Conservation (phyloP, 2,329 filamentous ascomycete species). For the Stachybotrys chartarum region DNA sequence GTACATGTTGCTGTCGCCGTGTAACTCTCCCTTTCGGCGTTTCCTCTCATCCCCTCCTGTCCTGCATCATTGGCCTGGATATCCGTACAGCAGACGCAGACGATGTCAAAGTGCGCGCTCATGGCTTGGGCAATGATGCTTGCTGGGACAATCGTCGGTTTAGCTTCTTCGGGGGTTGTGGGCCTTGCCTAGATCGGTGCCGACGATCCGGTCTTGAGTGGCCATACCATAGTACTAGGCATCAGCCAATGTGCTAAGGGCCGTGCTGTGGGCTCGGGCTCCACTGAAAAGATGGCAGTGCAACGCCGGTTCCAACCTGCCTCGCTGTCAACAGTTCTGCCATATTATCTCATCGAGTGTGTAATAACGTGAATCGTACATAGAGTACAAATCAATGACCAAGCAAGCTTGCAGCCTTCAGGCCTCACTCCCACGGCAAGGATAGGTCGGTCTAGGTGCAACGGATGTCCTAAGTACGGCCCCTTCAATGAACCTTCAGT, state of each 20-base stretch:
- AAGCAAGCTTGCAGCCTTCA: background rate
- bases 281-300: background rate
- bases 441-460: too few species aligned
- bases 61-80: too few species aligned
- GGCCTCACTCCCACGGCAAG: too few species aligned
- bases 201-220: background rate
- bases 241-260: background rate
- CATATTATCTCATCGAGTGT: background rate
- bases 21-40: too few species aligned
- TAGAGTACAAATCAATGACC: background rate
- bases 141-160: too few species aligned
- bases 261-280: background rate
- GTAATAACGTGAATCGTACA: background rate
- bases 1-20: too few species aligned
- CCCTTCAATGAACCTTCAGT: too few species aligned
- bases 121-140: too few species aligned
- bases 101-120: too few species aligned
- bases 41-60: background rate
- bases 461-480: too few species aligned
- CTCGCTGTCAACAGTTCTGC: too few species aligned
- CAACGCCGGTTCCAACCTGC: background rate
- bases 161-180: background rate
- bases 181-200: background rate
- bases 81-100: too few species aligned
- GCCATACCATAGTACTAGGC: background rate